Evolutionary conservation across 139 green algal genomes (phyloP).

Genomic region (Trebouxia sp.): DNA sequence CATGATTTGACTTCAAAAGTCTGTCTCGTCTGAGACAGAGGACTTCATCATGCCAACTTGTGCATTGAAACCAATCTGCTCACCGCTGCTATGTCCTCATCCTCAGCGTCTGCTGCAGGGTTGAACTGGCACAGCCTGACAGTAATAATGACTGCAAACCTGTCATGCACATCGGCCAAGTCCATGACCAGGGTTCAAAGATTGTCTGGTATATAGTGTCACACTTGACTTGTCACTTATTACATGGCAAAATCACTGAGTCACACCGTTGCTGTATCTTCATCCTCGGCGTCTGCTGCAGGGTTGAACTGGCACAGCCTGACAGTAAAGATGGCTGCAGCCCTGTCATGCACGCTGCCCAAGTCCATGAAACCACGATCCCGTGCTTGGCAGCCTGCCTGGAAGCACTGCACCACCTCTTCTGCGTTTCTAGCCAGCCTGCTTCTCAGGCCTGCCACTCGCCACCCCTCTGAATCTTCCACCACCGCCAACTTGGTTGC

Average conservation of each 20-base stretch:
- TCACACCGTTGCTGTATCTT: constrained; percentile 61
- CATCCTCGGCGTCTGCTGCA: constrained; percentile 50
- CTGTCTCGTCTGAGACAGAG: too few species aligned
- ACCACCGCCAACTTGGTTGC: constrained; percentile 26
- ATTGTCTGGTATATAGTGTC: too few species aligned
- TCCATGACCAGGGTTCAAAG: too few species aligned
- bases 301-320: constrained; percentile 63
- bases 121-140: too few species aligned
- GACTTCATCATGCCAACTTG: neutral
- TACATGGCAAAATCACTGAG: too few species aligned
- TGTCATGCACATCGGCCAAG: too few species aligned
- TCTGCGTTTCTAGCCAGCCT: constrained; percentile 36
- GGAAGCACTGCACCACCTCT: constrained; percentile 51
- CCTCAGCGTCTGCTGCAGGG: neutral
- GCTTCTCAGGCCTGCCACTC: constrained; percentile 44
- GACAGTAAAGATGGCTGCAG: constrained; percentile 57
- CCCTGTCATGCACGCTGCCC: constrained; percentile 60
- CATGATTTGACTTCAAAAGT: too few species aligned
- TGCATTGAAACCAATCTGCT: neutral
- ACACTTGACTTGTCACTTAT: too few species aligned
- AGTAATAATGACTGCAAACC: too few species aligned
- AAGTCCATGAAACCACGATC: constrained; percentile 46
- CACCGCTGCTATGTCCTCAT: constrained; percentile 53
- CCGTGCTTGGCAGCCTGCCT: constrained; percentile 40
- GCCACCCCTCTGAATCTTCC: constrained; percentile 43